These are phyloP conservation scores for Hexamita inflata DNA, from an alignment of 208 protist species.

Conservation along the genomic window DNA sequence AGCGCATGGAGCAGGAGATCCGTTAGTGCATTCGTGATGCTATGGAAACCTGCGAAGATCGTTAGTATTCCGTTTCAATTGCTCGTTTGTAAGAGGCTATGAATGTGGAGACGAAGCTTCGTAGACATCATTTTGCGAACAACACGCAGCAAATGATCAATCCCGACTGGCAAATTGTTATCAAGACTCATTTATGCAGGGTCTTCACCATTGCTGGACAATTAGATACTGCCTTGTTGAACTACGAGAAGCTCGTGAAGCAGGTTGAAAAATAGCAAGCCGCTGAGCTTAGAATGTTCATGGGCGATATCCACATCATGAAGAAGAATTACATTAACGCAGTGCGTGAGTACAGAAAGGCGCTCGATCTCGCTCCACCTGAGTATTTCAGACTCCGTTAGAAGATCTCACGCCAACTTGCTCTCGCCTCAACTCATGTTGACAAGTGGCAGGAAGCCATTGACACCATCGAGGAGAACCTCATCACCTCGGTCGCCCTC, in stretches of 20 bases:
- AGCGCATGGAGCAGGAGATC: not conserved
- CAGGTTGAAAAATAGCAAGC: not conserved
- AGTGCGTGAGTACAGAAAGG: not conserved
- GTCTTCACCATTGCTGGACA: not conserved
- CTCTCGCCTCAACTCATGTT: not conserved
- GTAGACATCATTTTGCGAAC: not conserved
- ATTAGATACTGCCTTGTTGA: not conserved
- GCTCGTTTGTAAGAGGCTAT: not conserved
- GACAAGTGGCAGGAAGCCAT: slow-evolving; percentile 6
- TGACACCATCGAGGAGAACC: slow-evolving; percentile 19
- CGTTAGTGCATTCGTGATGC: not conserved
- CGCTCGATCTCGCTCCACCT: not conserved
- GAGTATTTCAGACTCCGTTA: not conserved
- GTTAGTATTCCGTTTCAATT: not conserved
- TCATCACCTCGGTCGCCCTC: not conserved
- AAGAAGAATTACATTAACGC: not conserved
- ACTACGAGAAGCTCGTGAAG: slow-evolving; percentile 11
- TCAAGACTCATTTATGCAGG: not conserved
- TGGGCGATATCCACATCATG: slow-evolving; percentile 4
- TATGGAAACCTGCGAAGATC: not conserved
- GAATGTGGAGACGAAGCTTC: not conserved
- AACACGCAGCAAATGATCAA: not conserved
- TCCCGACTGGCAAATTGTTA: not conserved
- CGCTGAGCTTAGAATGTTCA: not conserved
- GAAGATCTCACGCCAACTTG: not conserved